Evolutionary conservation across 116 monocot genomes (phyloP).

Genomic region (Zostera marina): DNA sequence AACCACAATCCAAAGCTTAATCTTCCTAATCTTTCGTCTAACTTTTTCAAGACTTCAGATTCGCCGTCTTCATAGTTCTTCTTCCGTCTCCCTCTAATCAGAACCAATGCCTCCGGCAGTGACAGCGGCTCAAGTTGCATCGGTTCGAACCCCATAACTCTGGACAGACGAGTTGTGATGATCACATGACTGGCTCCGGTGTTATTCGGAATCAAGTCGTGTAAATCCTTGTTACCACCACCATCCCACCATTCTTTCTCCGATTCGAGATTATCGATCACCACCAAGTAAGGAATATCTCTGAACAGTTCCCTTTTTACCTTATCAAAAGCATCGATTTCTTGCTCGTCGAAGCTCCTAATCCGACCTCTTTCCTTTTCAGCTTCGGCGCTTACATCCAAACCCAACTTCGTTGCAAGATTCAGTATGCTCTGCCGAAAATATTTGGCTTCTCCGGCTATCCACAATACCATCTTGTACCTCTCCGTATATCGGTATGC

Average conservation of each 20-base stretch:
- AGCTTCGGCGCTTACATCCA: conserved; percentile 69
- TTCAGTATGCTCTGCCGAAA: conserved; percentile 74
- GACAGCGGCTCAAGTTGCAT: conserved; percentile 45
- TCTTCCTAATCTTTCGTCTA: conserved; percentile 60
- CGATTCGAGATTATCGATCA: conserved; percentile 79
- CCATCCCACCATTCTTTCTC: conserved; percentile 96
- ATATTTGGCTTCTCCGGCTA: conserved; percentile 74
- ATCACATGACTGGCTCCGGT: conserved; percentile 75
- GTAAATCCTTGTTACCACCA: conserved; percentile 34
- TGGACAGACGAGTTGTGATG: conserved; percentile 46
- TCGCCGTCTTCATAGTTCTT: conserved; percentile 49
- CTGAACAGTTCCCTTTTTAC: conserved; percentile 77
- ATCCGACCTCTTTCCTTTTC: conserved; percentile 66
- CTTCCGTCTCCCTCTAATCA: conserved; percentile 49
- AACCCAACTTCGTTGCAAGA: conserved; percentile 35
- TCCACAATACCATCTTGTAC: conserved; percentile 86
- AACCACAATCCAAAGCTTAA: conserved; percentile 63
- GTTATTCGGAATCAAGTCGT: conserved; percentile 74
- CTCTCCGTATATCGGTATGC: conserved; percentile 68
- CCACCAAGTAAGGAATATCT: conserved; percentile 69
- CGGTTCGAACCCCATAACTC: conserved; percentile 59
- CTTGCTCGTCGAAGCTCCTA: conserved; percentile 69
- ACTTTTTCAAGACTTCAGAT: conserved; percentile 34
- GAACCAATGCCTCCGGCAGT: conserved; percentile 29
- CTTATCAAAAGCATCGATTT: conserved; percentile 63